Conservation (phyloP, 108 stramenopile species). For the Stephanodiscus triporus region DNA sequence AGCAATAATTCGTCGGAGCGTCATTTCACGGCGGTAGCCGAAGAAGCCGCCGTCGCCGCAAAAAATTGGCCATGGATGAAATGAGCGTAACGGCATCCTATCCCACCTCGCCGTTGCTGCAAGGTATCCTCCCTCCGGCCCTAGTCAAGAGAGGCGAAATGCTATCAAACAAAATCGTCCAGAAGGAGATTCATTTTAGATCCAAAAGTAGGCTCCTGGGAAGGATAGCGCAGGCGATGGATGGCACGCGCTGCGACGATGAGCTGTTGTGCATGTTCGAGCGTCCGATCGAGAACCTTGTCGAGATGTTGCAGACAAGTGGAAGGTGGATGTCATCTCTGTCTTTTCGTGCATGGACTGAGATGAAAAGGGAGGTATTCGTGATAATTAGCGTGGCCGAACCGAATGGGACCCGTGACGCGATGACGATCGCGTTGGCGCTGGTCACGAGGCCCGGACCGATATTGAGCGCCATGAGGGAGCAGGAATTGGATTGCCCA, state of each 20-base stretch:
- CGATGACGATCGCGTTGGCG: no score
- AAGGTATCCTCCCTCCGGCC: neutral
- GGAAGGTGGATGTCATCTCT: conserved; percentile 49
- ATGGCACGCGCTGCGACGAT: conserved; percentile 82
- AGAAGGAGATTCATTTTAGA: conserved; percentile 11
- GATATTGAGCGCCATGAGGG: no score
- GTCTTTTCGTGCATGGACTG: conserved; percentile 33
- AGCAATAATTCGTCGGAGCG: conserved; percentile 8
- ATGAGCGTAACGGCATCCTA: conserved; percentile 7
- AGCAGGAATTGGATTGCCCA: no score
- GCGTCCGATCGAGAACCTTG: conserved; percentile 60
- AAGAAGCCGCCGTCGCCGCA: conserved; percentile 18
- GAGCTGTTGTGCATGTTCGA: conserved; percentile 77
- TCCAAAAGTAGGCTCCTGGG: conserved; percentile 29
- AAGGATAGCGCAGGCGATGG: conserved; percentile 61
- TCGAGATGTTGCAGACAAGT: conserved; percentile 49
- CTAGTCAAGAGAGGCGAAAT: conserved; percentile 15
- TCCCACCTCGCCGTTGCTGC: conserved; percentile 10
- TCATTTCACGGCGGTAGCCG: conserved; percentile 5
- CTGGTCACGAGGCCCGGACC: no score
- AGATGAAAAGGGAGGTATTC: neutral
- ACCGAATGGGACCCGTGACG: no score
- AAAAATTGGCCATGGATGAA: conserved; percentile 12
- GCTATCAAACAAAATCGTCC: conserved; percentile 11
- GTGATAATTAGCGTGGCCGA: no score